These are phyloP conservation scores for Xylariaceae sp. DNA, from an alignment of 2,329 filamentous ascomycete genomes.

Conservation along the genomic window DNA sequence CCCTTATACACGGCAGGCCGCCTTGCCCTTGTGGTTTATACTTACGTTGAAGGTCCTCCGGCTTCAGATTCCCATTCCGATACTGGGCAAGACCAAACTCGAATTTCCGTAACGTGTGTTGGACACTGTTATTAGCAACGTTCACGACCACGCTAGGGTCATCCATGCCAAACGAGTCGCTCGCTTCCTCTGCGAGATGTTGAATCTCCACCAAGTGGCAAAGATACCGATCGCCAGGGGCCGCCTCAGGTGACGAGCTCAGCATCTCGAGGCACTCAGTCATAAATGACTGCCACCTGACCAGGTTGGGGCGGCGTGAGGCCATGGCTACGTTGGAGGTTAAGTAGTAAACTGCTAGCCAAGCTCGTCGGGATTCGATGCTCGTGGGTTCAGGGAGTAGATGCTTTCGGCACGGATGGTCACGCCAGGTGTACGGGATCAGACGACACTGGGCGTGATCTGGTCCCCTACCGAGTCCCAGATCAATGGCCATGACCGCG, in stretches of 20 bases:
- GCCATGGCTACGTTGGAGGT: constrained; percentile 57
- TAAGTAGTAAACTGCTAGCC: constrained; percentile 56
- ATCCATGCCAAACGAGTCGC: constrained; percentile 61
- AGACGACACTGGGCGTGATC: constrained; percentile 35
- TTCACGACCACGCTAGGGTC: constrained; percentile 51
- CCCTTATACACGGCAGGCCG: constrained; percentile 12
- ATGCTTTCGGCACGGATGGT: constrained; percentile 39
- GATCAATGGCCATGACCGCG: constrained; percentile 75
- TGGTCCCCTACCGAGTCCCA: constrained; percentile 58
- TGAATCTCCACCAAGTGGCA: constrained; percentile 57
- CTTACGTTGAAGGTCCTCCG: constrained; percentile 52
- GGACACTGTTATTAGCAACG: constrained; percentile 58
- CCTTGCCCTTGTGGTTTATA: constrained; percentile 13
- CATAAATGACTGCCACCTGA: constrained; percentile 58
- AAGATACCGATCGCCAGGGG: constrained; percentile 52
- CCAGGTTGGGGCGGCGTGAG: constrained; percentile 54
- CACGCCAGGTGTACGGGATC: constrained; percentile 38
- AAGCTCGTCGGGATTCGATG: constrained; percentile 52
- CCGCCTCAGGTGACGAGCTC: constrained; percentile 48
- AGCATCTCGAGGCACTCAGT: constrained; percentile 54
- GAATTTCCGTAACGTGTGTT: constrained; percentile 59
- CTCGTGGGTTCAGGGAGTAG: constrained; percentile 47
- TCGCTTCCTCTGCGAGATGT: constrained; percentile 62
- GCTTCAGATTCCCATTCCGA: constrained; percentile 44
- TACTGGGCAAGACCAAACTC: constrained; percentile 61